Evolutionary conservation across 306 rosid species (phyloP).

Genomic region (Lagenaria siceraria): DNA sequence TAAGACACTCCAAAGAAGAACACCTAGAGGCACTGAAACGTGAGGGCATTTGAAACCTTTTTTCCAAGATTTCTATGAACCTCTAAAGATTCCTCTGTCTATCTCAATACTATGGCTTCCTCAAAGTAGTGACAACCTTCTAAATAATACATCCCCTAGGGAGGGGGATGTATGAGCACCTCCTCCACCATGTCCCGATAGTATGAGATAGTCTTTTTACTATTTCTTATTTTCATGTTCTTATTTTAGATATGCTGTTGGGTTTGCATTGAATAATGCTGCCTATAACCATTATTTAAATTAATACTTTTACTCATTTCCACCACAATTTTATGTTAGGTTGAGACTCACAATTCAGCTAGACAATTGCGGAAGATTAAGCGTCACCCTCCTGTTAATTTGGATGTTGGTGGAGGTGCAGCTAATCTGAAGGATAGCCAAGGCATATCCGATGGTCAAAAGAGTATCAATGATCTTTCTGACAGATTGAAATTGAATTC

Average conservation of each 20-base stretch:
- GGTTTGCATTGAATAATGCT: not conserved
- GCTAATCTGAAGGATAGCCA: conserved; percentile 16
- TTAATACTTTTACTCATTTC: not conserved
- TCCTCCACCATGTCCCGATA: not conserved
- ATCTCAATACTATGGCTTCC: not conserved
- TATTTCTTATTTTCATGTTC: not conserved
- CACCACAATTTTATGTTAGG: conserved; percentile 29
- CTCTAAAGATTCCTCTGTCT: not conserved
- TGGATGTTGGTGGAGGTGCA: conserved; percentile 33
- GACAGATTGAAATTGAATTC: conserved; percentile 25
- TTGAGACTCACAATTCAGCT: conserved; percentile 43
- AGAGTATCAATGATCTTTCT: conserved; percentile 12
- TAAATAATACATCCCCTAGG: not conserved
- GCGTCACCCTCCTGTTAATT: conserved; percentile 38
- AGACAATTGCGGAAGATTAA: conserved; percentile 66
- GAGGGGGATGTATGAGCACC: not conserved
- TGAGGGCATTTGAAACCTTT: not conserved
- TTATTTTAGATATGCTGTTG: not conserved
- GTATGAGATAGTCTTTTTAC: not conserved
- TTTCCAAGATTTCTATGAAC: not conserved
- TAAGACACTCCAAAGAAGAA: not conserved
- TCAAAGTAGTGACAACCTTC: not conserved
- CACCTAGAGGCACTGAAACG: not conserved
- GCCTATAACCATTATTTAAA: not conserved
- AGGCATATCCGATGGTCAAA: conserved; percentile 23